Base-by-base conservation (phyloP, 345 rosid species). In the Rhizophora mangle region DNA sequence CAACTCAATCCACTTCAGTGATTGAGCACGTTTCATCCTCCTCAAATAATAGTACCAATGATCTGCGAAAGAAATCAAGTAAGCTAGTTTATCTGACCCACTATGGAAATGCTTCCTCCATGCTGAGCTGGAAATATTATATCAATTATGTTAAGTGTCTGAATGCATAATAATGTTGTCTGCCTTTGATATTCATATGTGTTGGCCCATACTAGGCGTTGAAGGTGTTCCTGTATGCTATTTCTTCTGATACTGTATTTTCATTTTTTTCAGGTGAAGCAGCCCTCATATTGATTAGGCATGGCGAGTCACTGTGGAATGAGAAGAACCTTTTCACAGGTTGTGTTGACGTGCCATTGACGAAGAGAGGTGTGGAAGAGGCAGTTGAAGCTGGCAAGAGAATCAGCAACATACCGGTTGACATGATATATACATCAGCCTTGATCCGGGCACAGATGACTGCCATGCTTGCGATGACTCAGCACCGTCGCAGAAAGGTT, bases 251-350 rank as follows among this genome's bases (percentile, higher is more conserved):
- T 61, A 2, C n/a, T 64, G 39, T 29, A 27, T 53, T 27, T 7
- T 47, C 16, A 19, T 68, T 56, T 1, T 54, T 78, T 43, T 36
- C 85, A 95, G 99, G 83, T 70, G 96, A 95, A 78, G 88, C 86
- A 54, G 90, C 97, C 68, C 74, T 95, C 79, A 95, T 95, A 78
- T 84, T 92, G 76, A 76, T 95, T 68, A 85, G 96, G 68, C 97
- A 96, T 61, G 99, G 99, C n/a, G 99, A 92, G 72, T 96, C 99
- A 22, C 81, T 92, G 67, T 96, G 99, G 99, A 95, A 95, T 62
- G 97, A 92, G 81, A 92, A 92, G 91, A 95, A 95, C 82, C 83
- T 92, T 64, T 95, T 95, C 77, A 95, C 98, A 0, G 99, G 99
- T 34, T 95, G 99, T 67, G 99, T 92, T 62, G 98, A 95, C 52